Conservation (phyloP, 2,329 filamentous ascomycete species). For the Dissoconium aciculare region DNA sequence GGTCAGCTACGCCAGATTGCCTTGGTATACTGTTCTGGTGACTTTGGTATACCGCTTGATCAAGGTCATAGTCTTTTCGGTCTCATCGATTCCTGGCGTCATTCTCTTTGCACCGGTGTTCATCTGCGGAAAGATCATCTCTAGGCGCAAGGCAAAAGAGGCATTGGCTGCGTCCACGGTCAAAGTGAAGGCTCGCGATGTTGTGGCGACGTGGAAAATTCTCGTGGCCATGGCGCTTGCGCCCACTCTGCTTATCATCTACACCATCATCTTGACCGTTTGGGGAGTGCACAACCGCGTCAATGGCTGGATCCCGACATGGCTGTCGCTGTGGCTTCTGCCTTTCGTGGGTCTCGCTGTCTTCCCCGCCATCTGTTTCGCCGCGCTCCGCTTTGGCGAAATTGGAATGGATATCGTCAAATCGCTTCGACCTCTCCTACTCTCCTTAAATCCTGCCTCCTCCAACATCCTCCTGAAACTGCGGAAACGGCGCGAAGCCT, state of each 20-base stretch:
- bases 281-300: conserved; percentile 71
- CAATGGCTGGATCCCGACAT: conserved; percentile 65
- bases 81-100: conserved; percentile 73
- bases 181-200: conserved; percentile 75
- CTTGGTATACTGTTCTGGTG: conserved; percentile 57
- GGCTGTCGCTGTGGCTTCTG: conserved; percentile 65
- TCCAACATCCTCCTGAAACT: conserved; percentile 72
- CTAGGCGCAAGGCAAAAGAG: conserved; percentile 64
- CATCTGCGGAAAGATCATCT: conserved; percentile 68
- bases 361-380: conserved; percentile 81
- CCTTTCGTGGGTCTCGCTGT: conserved; percentile 61
- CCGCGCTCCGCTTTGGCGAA: conserved; percentile 85
- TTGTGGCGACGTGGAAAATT: conserved; percentile 89
- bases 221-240: conserved; percentile 74
- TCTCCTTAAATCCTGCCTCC: conserved; percentile 72
- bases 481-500: conserved; percentile 52
- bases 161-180: conserved; percentile 75
- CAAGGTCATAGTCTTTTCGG: conserved; percentile 61
- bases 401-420: conserved; percentile 99
- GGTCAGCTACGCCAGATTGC: conserved; percentile 79
- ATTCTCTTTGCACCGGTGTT: conserved; percentile 82
- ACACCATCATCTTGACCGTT: conserved; percentile 57
- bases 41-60: conserved; percentile 64
- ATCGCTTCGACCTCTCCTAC: conserved; percentile 71
- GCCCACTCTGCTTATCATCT: conserved; percentile 67